Conservation (phyloP, 352 stramenopile species). For the Phytopythium mirpurense region DNA sequence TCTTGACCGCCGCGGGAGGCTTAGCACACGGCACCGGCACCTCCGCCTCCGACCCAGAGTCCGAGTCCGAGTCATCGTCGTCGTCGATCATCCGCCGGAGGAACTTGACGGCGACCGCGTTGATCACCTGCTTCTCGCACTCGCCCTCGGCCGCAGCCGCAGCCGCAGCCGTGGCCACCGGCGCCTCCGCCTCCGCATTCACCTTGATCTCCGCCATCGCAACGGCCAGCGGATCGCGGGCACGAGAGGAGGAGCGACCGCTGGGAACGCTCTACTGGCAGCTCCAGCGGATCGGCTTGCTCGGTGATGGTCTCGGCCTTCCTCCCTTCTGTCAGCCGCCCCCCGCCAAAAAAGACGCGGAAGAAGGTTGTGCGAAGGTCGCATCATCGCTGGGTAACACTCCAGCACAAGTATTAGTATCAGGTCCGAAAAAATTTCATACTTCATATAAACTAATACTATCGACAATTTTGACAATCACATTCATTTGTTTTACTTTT, state of each 20-base stretch:
- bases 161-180: not conserved
- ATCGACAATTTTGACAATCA: no score
- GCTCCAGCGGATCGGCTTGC: not conserved
- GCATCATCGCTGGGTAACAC: no score
- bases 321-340: not conserved
- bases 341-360: not conserved
- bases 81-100: not conserved
- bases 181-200: not conserved
- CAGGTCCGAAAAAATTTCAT: no score
- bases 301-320: not conserved
- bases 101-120: not conserved
- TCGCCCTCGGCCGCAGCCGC: not conserved
- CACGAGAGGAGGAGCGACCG: not conserved
- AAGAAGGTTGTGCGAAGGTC: not conserved
- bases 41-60: no score
- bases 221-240: not conserved
- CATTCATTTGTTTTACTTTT: no score
- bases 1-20: not conserved
- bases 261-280: no score
- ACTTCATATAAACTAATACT: no score
- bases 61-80: not conserved
- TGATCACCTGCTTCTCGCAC: not conserved
- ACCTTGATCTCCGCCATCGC: not conserved
- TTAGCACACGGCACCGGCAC: no score
- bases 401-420: no score